phyloP scores from a whole-genome alignment of 148 eudicot genomes.

The Polygonum maritimum region DNA sequence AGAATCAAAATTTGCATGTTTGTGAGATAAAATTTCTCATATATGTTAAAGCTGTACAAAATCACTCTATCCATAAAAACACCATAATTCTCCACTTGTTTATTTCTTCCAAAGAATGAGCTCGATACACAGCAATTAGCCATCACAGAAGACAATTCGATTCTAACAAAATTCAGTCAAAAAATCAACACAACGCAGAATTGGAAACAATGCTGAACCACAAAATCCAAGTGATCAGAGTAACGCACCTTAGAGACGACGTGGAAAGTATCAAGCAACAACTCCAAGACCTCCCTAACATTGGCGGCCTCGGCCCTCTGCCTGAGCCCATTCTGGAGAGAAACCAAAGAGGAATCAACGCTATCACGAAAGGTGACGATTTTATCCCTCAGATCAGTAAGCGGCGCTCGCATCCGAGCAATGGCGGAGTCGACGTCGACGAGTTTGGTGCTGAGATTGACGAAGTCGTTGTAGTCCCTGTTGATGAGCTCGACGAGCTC shows the following conservation, averaged over 20 bases:
- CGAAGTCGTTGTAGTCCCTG: slow-evolving; percentile 85
- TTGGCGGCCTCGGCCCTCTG: slow-evolving; percentile 62
- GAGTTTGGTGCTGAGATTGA: slow-evolving; percentile 68
- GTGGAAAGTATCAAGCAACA: slow-evolving; percentile 88
- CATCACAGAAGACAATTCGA: not conserved
- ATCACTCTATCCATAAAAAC: not conserved
- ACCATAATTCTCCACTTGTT: not conserved
- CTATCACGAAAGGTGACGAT: slow-evolving; percentile 44
- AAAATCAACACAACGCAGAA: not conserved
- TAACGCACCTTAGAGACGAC: slow-evolving; percentile 76
- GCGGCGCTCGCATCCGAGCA: slow-evolving; percentile 85
- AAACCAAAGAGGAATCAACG: slow-evolving; percentile 45
- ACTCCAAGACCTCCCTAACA: slow-evolving; percentile 65
- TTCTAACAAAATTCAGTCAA: not conserved
- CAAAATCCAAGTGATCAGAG: not conserved
- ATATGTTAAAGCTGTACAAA: not conserved
- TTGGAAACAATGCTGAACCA: not conserved
- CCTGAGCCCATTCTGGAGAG: slow-evolving; percentile 41
- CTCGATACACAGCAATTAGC: not conserved
- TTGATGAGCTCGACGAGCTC: slow-evolving; percentile 85
- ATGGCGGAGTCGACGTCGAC: slow-evolving; percentile 76
- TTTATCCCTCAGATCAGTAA: slow-evolving; percentile 68
- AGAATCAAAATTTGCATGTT: not conserved
- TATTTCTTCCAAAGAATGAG: not conserved
- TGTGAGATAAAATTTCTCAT: not conserved